Percentiles rank a stretch among this genome's conserved stretches.
Conservation (phyloP, 2,329 filamentous ascomycete species). For the Rachicladosporium sp. region DNA sequence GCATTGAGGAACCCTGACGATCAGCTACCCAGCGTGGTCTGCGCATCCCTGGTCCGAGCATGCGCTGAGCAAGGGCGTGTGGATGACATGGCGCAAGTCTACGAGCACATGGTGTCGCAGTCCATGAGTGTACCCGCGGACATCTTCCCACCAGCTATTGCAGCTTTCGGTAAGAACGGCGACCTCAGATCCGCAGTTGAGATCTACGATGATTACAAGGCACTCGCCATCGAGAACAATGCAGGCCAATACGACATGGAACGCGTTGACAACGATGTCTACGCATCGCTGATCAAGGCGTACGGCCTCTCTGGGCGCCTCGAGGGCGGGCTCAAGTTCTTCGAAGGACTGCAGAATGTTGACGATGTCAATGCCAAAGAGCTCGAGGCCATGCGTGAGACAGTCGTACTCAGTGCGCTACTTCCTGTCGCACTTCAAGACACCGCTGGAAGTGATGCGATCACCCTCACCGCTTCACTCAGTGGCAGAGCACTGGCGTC, state of each 20-base stretch:
- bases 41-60: constrained; percentile 72
- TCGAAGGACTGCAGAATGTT: constrained; percentile 57
- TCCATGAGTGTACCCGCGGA: constrained; percentile 63
- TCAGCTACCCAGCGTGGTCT: constrained; percentile 67
- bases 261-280: constrained; percentile 71
- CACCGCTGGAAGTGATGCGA: constrained; percentile 59
- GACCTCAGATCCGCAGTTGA: constrained; percentile 82
- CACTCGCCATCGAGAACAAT: constrained; percentile 74
- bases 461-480: constrained; percentile 55
- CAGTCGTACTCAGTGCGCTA: constrained; percentile 61
- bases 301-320: constrained; percentile 73
- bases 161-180: constrained; percentile 71
- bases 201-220: constrained; percentile 90
- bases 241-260: constrained; percentile 55
- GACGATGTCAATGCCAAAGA: constrained; percentile 35
- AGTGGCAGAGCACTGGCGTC: constrained; percentile 45
- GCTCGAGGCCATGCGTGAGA: constrained; percentile 47
- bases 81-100: constrained; percentile 80
- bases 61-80: constrained; percentile 73
- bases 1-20: constrained; percentile 51
- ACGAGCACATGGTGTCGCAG: constrained; percentile 77
- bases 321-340: constrained; percentile 73
- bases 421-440: constrained; percentile 64
- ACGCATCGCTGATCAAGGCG: constrained; percentile 81
- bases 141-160: constrained; percentile 87